These are phyloP conservation scores for Fusarium sp. DNA, from an alignment of 2,329 filamentous ascomycete species.

Conservation along the genomic window DNA sequence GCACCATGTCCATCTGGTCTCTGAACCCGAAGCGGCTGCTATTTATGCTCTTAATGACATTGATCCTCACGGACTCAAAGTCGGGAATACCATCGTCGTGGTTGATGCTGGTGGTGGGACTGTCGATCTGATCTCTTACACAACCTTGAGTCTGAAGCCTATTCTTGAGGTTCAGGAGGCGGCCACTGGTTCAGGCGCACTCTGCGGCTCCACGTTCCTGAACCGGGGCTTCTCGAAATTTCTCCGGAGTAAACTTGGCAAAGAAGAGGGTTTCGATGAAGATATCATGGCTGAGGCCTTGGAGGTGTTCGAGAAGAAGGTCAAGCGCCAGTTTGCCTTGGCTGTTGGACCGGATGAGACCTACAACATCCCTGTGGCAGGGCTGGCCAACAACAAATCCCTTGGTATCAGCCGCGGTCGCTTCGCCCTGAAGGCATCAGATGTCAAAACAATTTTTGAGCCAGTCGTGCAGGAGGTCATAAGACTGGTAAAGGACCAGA, in stretches of 20 bases:
- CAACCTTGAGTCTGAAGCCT: conserved; percentile 57
- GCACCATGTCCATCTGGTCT: conserved; percentile 57
- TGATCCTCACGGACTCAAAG: conserved; percentile 54
- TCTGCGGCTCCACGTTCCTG: conserved; percentile 61
- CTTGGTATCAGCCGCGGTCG: conserved; percentile 55
- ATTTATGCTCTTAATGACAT: conserved; percentile 59
- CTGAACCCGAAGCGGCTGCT: conserved; percentile 64
- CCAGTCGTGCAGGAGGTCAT: conserved; percentile 59
- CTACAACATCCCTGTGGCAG: conserved; percentile 56
- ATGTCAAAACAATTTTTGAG: conserved; percentile 58
- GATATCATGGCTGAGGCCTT: conserved; percentile 56
- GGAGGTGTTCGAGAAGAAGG: conserved; percentile 57
- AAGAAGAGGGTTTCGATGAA: conserved; percentile 56
- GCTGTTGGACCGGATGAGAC: conserved; percentile 49
- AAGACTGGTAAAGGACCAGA: conserved; percentile 58
- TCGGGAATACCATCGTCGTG: conserved; percentile 62
- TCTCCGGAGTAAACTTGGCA: conserved; percentile 55
- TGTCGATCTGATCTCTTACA: conserved; percentile 65
- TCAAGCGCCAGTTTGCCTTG: conserved; percentile 54
- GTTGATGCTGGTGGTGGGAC: conserved; percentile 66
- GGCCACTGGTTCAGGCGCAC: conserved; percentile 58
- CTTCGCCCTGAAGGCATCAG: conserved; percentile 54
- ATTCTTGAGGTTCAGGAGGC: conserved; percentile 60
- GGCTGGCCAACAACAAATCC: conserved; percentile 55
- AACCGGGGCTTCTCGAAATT: conserved; percentile 60